A percentile compares a stretch with the other conserved stretches of the same genome.
Conservation (phyloP, 805 yeast genomes). For the Ogataea ramenticola region DNA sequence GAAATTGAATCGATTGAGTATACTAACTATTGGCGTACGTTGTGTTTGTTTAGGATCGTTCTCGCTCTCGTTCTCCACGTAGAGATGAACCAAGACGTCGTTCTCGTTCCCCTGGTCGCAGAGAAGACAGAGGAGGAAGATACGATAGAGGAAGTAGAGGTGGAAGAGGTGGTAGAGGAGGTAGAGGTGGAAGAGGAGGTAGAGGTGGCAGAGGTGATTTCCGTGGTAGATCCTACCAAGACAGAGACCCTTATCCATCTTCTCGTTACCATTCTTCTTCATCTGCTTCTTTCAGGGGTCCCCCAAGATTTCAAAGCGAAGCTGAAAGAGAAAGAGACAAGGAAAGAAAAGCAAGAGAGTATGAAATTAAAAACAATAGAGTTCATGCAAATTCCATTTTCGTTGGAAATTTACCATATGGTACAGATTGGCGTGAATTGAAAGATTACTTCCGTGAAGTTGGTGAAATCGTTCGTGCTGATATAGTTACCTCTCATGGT, state of each 20-base stretch:
- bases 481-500: slow-evolving; percentile 70
- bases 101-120: slow-evolving; percentile 23
- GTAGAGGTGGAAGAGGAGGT: slow-evolving; percentile 8
- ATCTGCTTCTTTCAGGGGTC: slow-evolving; percentile 16
- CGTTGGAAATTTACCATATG: slow-evolving; percentile 68
- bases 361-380: slow-evolving; percentile 38
- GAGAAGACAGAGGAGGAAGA: slow-evolving; percentile 9
- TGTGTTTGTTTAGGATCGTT: slow-evolving; percentile 16
- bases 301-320: slow-evolving; percentile 5
- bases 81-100: slow-evolving; percentile 20
- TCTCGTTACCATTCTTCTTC: slow-evolving; percentile 13
- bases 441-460: slow-evolving; percentile 50
- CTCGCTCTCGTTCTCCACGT: slow-evolving; percentile 22
- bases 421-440: slow-evolving; percentile 50
- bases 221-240: slow-evolving; percentile 27
- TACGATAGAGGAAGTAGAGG: slow-evolving; percentile 18
- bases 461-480: slow-evolving; percentile 72
- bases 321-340: slow-evolving; percentile 20
- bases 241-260: slow-evolving; percentile 14
- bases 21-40: background rate
- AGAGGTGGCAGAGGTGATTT: slow-evolving; percentile 6
- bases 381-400: slow-evolving; percentile 64
- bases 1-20: background rate
- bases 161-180: slow-evolving; percentile 7
- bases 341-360: slow-evolving; percentile 22